phyloP scores from a whole-genome alignment of 352 stramenopile genomes.

The Phytophthora boehmeriae region DNA sequence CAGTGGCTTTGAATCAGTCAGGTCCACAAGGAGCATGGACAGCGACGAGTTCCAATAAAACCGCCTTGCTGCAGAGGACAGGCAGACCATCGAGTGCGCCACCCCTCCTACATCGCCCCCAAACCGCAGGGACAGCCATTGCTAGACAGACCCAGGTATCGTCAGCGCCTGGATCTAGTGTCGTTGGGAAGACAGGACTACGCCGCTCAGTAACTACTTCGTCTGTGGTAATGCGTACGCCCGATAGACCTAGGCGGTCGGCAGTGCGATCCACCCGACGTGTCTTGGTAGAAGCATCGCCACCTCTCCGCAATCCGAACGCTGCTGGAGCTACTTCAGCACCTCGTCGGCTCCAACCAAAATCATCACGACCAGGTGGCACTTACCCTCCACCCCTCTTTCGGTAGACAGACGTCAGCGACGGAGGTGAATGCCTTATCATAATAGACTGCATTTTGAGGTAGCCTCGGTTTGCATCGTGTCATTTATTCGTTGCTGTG shows the following conservation, averaged over 20 bases:
- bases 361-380: conserved; percentile 15
- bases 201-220: conserved; percentile 23
- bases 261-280: conserved; percentile 39
- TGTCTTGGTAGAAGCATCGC: conserved; percentile 78
- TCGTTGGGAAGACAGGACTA: conserved; percentile 1
- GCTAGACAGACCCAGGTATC: conserved; percentile 14
- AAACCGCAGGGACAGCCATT: conserved; percentile 11
- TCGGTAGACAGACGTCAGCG: conserved; percentile 15
- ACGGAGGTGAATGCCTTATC: not conserved
- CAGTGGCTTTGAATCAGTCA: conserved; percentile 2
- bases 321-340: conserved; percentile 16
- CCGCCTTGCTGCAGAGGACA: conserved; percentile 13
- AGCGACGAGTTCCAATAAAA: conserved; percentile 6
- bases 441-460: not conserved
- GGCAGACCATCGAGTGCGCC: conserved; percentile 5
- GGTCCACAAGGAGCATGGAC: not conserved
- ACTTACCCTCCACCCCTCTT: conserved; percentile 36
- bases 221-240: conserved; percentile 75
- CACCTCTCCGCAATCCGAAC: conserved; percentile 61
- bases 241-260: conserved; percentile 72
- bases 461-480: not conserved
- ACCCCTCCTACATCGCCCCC: conserved; percentile 11
- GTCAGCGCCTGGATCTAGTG: conserved; percentile 1
- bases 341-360: conserved; percentile 32
- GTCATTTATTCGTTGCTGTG: conserved; percentile 13